Conservation (phyloP, 2,329 filamentous ascomycete genomes). For the Penicillium aurantiogriseum region DNA sequence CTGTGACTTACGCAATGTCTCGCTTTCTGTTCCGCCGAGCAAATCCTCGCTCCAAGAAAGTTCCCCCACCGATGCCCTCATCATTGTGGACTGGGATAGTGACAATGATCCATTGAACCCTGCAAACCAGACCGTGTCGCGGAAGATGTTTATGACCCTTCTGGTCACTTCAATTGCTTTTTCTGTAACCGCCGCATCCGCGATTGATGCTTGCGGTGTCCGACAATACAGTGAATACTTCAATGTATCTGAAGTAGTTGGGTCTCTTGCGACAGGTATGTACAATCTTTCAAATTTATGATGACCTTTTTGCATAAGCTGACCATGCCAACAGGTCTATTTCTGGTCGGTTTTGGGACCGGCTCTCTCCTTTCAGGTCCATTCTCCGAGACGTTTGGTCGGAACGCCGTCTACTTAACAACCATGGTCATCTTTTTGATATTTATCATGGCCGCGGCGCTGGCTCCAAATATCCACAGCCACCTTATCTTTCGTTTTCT, state of each 20-base stretch:
- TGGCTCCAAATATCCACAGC: conserved; percentile 49
- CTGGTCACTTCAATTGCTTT: conserved; percentile 52
- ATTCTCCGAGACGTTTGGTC: conserved; percentile 49
- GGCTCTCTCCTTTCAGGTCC: conserved; percentile 52
- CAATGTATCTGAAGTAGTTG: conserved; percentile 51
- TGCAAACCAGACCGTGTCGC: conserved; percentile 33
- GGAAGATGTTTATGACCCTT: conserved; percentile 40
- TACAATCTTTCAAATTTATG: neutral
- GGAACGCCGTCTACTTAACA: conserved; percentile 50
- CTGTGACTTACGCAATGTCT: neutral
- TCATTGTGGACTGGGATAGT: conserved; percentile 39
- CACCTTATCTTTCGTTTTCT: conserved; percentile 53
- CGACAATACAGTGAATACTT: conserved; percentile 48
- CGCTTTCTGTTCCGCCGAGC: neutral
- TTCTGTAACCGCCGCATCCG: conserved; percentile 51
- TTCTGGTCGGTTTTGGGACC: conserved; percentile 47
- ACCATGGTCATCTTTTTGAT: conserved; percentile 49
- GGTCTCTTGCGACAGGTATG: conserved; percentile 49
- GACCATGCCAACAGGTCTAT: neutral
- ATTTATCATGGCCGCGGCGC: conserved; percentile 49
- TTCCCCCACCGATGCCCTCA: neutral
- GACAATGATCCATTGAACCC: conserved; percentile 40
- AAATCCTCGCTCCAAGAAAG: neutral
- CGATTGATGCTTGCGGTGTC: conserved; percentile 53
- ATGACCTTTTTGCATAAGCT: neutral